Evolutionary conservation across 495 filamentous ascomycete genomes (phyloP), one percentile per base, ranked within the genome.

Genomic region (Daldinia childiae): DNA sequence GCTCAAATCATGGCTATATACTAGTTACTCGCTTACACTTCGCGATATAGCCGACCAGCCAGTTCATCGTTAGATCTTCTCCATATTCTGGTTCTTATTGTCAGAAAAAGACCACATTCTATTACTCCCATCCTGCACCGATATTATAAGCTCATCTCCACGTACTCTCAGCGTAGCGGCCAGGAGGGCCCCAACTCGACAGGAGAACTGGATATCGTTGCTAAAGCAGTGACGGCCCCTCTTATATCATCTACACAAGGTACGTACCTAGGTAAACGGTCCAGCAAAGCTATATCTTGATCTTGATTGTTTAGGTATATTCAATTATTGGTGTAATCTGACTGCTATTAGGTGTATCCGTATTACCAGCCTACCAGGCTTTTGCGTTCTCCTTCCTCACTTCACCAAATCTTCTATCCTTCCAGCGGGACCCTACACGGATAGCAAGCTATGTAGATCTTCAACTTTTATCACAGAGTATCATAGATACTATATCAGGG

Each of bases 381-480:
- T 78, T 84, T 64, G 80, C 80, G 7, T 73, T 74, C 48, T 76
- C 74, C 14, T 82, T 82, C 59, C 60, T 84, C 14, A 79, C 79
- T 15, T 75, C 68, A 26, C 43, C 76, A 26, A 52, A 52, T 27
- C 45, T 76, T 32, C 36, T 51, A 15, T 66, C 69, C 48, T 54
- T 78, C 12, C 61, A 63, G 26, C 69, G 36, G 9, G 56, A 70
- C 19, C 63, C 69, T 19, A 26, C 29, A 45, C 54, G 19, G 21
- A 61, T 78, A 55, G 60, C 72, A 48, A 41, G 24, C 15, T 21
- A 21, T 39, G 24, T 79, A 32, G 55, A 78, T 45, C 58, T 79
- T 55, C 41, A 73, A 30, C 26, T 67, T 64, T 72, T 85, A 6
- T 80, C 79, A 0, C 64, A 58, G 38, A 74, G 63, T 71, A 77